Base-by-base conservation (phyloP, 345 rosid genomes). In the Rubroshorea leprosula region DNA sequence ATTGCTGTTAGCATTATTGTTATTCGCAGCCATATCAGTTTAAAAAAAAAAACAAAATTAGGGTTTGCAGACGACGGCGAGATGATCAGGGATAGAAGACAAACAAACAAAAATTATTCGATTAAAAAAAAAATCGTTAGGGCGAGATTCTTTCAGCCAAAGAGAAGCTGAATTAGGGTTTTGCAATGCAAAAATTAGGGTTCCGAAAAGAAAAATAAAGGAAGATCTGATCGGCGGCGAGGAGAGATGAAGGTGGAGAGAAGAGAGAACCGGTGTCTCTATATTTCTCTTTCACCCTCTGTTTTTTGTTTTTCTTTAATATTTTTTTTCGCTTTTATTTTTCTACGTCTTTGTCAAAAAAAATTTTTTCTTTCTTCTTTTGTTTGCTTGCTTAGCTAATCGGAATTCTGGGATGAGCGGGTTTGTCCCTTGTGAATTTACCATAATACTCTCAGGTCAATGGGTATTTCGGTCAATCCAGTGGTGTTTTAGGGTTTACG, bases 231-330 rank as follows among this genome's bases (percentile, higher is more conserved):
- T 54, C 47, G 54, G 41, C 35, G 35, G 18, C 21, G 51, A 52
- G 26, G 45, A 52, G 66, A 24, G 51, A 61, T n/a, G 39, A 25
- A 39, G 51, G 22, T 12, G 47, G 2, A 62, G 48, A 52, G 29
- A 62, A 52, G 62, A 45, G 49, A 46, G 53, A 63, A n/a, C n/a
- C 29, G 60, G 54, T 54, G 60, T 53, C 60, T 48, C 54, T 62
- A 26, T 45, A 26, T 45, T 6, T 53, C 38, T 62, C 44, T 53
- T 9, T 62, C 21, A 50, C 24, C 19, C n/a, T 29, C 48, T 60
- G 5, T 16, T 5, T 43, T 17, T 27, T 16, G 0, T 1, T 38
- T 20, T 17, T 1, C n/a, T n/a, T n/a, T n/a, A n/a, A n/a, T n/a
- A n/a, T 5, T 15, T 0, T 4, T 41, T 8, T 1, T 14, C 44